Percentiles rank a stretch among this genome's conserved stretches.
These are phyloP conservation scores for Herpetomonas tarakana DNA, from an alignment of 208 protist species.

Conservation along the genomic window DNA sequence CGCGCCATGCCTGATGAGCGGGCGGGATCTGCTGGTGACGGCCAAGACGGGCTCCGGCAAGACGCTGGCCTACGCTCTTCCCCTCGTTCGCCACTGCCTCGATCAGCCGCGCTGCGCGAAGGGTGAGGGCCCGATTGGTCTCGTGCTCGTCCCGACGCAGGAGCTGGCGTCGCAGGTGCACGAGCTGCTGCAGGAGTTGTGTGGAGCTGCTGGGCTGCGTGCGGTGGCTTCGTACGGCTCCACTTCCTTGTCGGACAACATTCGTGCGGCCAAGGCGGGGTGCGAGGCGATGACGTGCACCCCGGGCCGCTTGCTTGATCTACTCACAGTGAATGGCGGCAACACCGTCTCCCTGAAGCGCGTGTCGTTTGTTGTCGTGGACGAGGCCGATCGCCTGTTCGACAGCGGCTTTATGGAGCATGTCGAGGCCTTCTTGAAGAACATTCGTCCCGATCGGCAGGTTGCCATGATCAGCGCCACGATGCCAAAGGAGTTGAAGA, in stretches of 20 bases:
- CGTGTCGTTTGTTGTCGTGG: conserved; percentile 88
- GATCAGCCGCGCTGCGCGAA: conserved; percentile 69
- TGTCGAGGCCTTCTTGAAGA: conserved; percentile 85
- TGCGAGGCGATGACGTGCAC: conserved; percentile 84
- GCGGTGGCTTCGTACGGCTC: conserved; percentile 76
- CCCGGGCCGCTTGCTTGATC: conserved; percentile 85
- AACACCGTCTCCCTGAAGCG: conserved; percentile 51
- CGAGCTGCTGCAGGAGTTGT: conserved; percentile 66
- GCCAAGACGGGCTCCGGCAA: conserved; percentile 96
- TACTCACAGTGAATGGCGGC: conserved; percentile 84
- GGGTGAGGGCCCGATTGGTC: conserved; percentile 86
- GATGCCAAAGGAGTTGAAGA: conserved; percentile 85
- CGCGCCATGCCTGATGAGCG: conserved; percentile 80
- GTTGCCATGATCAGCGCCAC: conserved; percentile 92
- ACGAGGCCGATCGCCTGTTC: conserved; percentile 95
- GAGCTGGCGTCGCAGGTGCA: conserved; percentile 93
- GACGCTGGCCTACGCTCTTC: conserved; percentile 91
- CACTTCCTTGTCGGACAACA: conserved; percentile 74
- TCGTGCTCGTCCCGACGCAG: conserved; percentile 93
- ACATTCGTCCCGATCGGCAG: conserved; percentile 88
- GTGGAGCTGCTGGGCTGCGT: conserved; percentile 39
- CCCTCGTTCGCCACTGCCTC: conserved; percentile 87
- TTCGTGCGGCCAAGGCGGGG: conserved; percentile 50
- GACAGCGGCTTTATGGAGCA: conserved; percentile 94
- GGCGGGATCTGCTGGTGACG: conserved; percentile 86